Evolutionary conservation across 2,329 filamentous ascomycete genomes (phyloP), one percentile per base, ranked within the genome.

Genomic region (Cryphonectria japonica): DNA sequence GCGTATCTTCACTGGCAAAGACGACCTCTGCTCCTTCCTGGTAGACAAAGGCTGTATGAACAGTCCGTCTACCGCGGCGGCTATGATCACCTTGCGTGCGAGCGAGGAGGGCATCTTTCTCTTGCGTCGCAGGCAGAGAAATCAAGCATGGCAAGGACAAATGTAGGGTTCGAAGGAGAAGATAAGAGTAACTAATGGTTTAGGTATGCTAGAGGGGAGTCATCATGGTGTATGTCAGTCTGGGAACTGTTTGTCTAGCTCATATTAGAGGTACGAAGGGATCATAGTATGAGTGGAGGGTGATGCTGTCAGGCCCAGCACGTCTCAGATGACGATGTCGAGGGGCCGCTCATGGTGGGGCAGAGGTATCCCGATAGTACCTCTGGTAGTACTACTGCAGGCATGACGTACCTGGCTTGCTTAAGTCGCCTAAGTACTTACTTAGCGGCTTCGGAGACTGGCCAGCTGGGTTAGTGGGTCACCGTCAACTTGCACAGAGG

Each of bases 21-120:
- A 79, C 37, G 87, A 81, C 54, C 84, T 81, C 79, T 88, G 86
- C 77, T 90, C 87, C 77, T 89, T 90, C 79, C 89, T 89, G 69
- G 84, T 81, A 26, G 88, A 85, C 41, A 92, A 83, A 37, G 93
- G 91, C 77, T 96, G 93, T 61, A 98, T 86, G 74, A 97, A 85
- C 67, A 98, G 86, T 70, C 94, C 94, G 78, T 98, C 94, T 68
- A 91, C 88, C 37, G 93, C 90, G 69, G 94, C 93, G 80, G 91
- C 91, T 75, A 97, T 89, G 74, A 94, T 79, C 69, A 97, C 83
- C 82, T 96, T 97, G 79, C 93, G 92, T 71, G 92, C 90, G 72
- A 97, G 84, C 75, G 88, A 87, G 60, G 63, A 14, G 69, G 93
- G 91, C 94, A 97, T 96, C 50, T 72, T 78, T 68, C 67, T 66